Evolutionary conservation across 1,284 basidiomycete species (phyloP).

Genomic region (Mycena citricolor): DNA sequence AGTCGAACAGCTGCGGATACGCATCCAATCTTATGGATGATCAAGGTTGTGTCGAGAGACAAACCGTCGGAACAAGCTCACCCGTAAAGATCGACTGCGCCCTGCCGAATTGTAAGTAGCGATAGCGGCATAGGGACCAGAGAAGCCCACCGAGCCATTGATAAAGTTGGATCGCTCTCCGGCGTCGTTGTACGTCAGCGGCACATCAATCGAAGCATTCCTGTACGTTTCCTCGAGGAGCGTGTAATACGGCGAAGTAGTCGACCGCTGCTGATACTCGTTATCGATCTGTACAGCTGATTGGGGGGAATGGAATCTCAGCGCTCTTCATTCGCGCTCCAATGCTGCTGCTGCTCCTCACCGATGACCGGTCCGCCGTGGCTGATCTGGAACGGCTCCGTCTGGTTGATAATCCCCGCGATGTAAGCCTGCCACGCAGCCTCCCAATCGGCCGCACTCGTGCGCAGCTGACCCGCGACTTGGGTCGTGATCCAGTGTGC

Average conservation of each 20-base stretch:
- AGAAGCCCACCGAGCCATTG: constrained; percentile 53
- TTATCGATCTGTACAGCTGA: constrained; percentile 77
- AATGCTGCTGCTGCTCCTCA: constrained; percentile 29
- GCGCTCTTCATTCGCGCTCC: no score
- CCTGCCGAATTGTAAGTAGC: constrained; percentile 31
- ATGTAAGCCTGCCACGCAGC: constrained; percentile 73
- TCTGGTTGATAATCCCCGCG: constrained; percentile 58
- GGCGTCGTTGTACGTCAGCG: constrained; percentile 74
- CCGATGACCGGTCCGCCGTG: constrained; percentile 75
- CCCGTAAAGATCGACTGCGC: constrained; percentile 38
- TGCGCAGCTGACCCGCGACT: constrained; percentile 65
- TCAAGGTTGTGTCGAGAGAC: neutral
- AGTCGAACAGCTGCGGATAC: constrained; percentile 75
- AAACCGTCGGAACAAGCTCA: neutral
- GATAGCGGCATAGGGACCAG: neutral
- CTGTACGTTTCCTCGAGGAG: constrained; percentile 60
- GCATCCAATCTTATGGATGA: constrained; percentile 50
- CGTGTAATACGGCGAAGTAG: constrained; percentile 58
- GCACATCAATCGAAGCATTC: constrained; percentile 60
- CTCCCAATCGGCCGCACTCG: constrained; percentile 66
- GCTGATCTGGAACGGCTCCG: constrained; percentile 65
- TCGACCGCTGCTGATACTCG: constrained; percentile 60
- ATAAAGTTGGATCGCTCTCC: constrained; percentile 61
- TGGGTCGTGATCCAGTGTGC: constrained; percentile 76
- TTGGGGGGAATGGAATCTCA: no score